These are phyloP conservation scores for Achaetomium macrosporum DNA, from an alignment of 2,329 filamentous ascomycete genomes.

Conservation along the genomic window DNA sequence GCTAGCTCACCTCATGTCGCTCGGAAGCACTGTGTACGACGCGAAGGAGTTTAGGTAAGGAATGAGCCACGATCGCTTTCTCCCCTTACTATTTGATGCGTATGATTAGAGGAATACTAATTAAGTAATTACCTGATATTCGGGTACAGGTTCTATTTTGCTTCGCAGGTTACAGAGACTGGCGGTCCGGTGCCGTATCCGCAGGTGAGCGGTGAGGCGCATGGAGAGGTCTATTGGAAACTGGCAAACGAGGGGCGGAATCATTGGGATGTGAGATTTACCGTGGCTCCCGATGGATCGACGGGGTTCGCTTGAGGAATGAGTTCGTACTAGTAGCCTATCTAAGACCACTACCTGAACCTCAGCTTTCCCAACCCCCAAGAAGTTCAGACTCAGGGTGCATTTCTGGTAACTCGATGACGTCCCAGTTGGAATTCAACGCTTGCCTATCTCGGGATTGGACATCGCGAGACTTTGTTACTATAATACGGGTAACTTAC, in stretches of 20 bases:
- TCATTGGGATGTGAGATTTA: conserved; percentile 8
- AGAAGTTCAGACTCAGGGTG: no score
- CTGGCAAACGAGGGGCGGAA: neutral
- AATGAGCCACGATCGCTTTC: no score
- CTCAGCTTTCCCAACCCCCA: no score
- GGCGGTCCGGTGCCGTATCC: conserved; percentile 4
- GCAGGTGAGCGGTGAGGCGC: neutral
- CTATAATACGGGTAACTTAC: no score
- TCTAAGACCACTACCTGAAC: no score
- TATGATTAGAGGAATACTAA: no score
- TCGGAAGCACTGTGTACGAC: neutral
- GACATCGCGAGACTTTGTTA: no score
- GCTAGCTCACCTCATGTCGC: neutral
- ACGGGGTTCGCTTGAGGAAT: neutral
- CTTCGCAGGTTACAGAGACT: conserved; percentile 1
- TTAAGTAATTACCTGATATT: no score
- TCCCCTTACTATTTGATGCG: no score
- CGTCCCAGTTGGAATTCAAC: no score
- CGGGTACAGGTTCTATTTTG: neutral
- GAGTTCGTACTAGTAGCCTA: conserved; percentile 12
- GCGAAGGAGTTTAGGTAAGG: neutral
- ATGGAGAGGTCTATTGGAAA: conserved; percentile 2
- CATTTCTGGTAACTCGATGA: no score
- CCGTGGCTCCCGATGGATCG: neutral
- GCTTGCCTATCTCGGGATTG: no score